Conservation (phyloP, 441 rosid species). For the California macrophylla region DNA sequence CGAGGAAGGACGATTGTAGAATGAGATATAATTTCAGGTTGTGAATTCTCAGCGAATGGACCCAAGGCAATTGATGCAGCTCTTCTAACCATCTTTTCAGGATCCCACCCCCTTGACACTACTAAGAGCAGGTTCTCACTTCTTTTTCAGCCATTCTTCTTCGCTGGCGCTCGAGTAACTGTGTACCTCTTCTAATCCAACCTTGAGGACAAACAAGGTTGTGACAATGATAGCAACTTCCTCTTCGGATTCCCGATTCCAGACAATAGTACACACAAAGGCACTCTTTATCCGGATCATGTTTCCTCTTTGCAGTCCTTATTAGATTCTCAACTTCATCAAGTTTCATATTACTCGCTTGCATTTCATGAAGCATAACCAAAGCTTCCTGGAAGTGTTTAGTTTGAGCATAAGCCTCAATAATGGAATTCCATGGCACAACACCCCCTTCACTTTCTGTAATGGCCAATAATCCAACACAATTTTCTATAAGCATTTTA, state of each 20-base stretch:
- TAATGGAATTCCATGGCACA: slow-evolving; percentile 75
- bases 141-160: no score
- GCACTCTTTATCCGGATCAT: no score
- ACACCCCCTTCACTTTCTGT: no score
- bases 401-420: slow-evolving; percentile 62
- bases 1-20: slow-evolving; percentile 82
- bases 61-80: slow-evolving; percentile 98
- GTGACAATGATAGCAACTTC: no score
- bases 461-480: no score
- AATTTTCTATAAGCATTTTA: no score
- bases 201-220: no score
- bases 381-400: slow-evolving; percentile 56
- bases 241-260: no score
- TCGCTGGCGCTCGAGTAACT: no score
- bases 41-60: slow-evolving; percentile 92
- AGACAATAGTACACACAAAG: no score
- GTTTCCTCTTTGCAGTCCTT: no score
- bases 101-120: slow-evolving; percentile 80
- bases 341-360: slow-evolving; percentile 40
- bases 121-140: slow-evolving; percentile 70
- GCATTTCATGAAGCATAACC: slow-evolving; percentile 66
- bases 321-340: slow-evolving; percentile 56
- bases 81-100: slow-evolving; percentile 92
- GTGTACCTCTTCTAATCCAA: no score
- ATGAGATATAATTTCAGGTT: slow-evolving; percentile 82